phyloP scores from a whole-genome alignment of 305 asterid species.

The Fraxinus ornus region DNA sequence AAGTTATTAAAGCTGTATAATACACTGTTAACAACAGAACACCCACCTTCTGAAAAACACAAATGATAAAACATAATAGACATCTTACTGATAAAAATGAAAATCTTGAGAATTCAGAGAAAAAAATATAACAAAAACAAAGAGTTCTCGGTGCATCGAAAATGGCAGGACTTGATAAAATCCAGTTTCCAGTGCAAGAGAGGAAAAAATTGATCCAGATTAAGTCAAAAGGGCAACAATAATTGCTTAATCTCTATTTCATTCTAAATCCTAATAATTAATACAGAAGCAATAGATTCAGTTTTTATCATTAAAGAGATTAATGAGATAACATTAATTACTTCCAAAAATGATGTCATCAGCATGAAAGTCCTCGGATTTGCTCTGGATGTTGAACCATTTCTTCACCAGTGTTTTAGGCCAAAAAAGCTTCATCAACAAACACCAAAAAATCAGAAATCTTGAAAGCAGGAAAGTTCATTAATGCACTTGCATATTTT shows the following conservation, averaged over 20 bases:
- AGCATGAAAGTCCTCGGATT: conserved; percentile 82
- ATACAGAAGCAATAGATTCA: background rate
- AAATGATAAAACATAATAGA: too few relatives aligned
- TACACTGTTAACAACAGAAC: conserved; percentile 42
- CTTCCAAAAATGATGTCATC: conserved; percentile 72
- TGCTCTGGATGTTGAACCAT: conserved; percentile 84
- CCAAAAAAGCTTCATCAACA: conserved; percentile 64
- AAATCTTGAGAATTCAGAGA: conserved; percentile 26
- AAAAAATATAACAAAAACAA: conserved; percentile 18
- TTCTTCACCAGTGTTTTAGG: conserved; percentile 86
- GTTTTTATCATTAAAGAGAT: conserved; percentile 17
- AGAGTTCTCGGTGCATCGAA: conserved; percentile 37
- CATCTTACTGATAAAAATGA: conserved; percentile 76
- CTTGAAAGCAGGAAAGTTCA: conserved; percentile 33
- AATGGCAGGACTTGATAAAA: conserved; percentile 22
- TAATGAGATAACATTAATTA: conserved; percentile 22
- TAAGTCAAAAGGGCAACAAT: background rate
- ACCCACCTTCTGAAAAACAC: conserved; percentile 45
- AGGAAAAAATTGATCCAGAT: conserved; percentile 23
- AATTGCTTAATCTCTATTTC: background rate
- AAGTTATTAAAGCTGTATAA: conserved; percentile 54
- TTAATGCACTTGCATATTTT: conserved; percentile 27
- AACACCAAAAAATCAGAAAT: conserved; percentile 23
- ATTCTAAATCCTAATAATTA: background rate
- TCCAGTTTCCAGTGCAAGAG: conserved; percentile 25